These are phyloP conservation scores for Saitozyma sp. DNA, from an alignment of 768 basidiomycete genomes.

Conservation along the genomic window DNA sequence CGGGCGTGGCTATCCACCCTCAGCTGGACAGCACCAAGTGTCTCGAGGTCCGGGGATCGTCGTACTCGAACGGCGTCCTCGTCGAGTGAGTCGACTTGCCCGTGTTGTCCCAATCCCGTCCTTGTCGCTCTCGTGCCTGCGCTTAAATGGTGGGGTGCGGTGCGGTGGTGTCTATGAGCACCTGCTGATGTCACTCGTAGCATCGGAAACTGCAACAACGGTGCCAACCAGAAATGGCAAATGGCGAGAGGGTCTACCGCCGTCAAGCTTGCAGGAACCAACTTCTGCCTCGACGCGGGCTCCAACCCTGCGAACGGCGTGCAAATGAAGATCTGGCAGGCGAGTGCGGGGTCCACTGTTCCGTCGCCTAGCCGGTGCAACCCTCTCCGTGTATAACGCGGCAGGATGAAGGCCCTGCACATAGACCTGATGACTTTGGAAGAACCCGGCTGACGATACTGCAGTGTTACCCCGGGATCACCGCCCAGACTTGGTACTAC, in stretches of 20 bases:
- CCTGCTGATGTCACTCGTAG: conserved; percentile 13
- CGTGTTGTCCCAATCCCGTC: background rate
- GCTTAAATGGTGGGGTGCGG: conserved; percentile 30
- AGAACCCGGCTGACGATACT: background rate
- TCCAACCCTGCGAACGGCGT: conserved; percentile 26
- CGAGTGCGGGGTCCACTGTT: background rate
- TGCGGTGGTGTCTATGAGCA: conserved; percentile 21
- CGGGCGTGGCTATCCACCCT: conserved; percentile 34
- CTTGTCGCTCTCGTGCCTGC: background rate
- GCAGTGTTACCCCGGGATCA: conserved; percentile 33
- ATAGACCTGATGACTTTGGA: background rate
- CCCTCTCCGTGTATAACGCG: too few species aligned
- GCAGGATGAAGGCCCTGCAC: too few species aligned
- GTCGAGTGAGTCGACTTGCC: conserved; percentile 21
- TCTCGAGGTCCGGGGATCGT: conserved; percentile 20
- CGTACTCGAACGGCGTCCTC: conserved; percentile 17
- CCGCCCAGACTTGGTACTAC: conserved; percentile 38
- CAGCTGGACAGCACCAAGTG: conserved; percentile 30
- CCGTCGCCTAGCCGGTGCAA: too few species aligned
- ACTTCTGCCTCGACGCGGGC: conserved; percentile 42
- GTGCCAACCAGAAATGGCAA: conserved; percentile 28
- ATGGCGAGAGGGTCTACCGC: conserved; percentile 20
- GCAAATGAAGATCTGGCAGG: conserved; percentile 29
- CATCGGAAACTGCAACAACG: conserved; percentile 35
- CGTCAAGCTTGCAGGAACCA: conserved; percentile 32